Evolutionary conservation across 306 rosid species (phyloP).

Genomic region (Castanospermum australe): DNA sequence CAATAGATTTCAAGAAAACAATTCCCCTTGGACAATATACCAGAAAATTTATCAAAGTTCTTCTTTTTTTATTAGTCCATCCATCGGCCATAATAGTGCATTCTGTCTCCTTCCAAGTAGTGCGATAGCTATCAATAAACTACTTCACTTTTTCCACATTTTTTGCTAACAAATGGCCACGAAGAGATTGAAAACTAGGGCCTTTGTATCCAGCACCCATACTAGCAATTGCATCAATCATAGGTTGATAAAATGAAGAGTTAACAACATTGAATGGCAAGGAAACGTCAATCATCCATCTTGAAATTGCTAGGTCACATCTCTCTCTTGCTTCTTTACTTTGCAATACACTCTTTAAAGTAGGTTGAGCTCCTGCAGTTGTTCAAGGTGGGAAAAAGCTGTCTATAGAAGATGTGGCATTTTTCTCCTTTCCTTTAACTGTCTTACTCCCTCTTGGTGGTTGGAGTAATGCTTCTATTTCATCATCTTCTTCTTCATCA

Average conservation of each 20-base stretch:
- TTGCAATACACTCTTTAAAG: too few relatives aligned
- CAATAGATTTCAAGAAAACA: background rate
- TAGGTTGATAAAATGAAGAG: background rate
- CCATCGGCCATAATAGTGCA: background rate
- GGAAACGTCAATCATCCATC: background rate
- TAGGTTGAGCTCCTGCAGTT: too few relatives aligned
- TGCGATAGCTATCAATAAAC: too few relatives aligned
- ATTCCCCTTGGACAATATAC: background rate
- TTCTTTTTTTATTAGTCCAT: background rate
- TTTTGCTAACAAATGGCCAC: background rate
- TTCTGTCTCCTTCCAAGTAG: background rate
- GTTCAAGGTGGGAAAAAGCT: too few relatives aligned
- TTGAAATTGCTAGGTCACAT: too few relatives aligned
- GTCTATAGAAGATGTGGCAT: too few relatives aligned
- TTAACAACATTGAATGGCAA: background rate
- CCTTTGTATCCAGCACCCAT: background rate
- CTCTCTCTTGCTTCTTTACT: background rate
- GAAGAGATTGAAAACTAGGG: background rate
- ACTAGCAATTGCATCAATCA: background rate
- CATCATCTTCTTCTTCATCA: too few relatives aligned
- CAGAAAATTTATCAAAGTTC: background rate
- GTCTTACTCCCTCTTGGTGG: too few relatives aligned
- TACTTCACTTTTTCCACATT: background rate
- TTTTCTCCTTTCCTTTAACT: too few relatives aligned
- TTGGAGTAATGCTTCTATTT: too few relatives aligned